A percentile compares a stretch with the other conserved stretches of the same genome.
These are phyloP conservation scores for Cryptococcus sp. DNA, from an alignment of 1,284 basidiomycete genomes.

Conservation along the genomic window DNA sequence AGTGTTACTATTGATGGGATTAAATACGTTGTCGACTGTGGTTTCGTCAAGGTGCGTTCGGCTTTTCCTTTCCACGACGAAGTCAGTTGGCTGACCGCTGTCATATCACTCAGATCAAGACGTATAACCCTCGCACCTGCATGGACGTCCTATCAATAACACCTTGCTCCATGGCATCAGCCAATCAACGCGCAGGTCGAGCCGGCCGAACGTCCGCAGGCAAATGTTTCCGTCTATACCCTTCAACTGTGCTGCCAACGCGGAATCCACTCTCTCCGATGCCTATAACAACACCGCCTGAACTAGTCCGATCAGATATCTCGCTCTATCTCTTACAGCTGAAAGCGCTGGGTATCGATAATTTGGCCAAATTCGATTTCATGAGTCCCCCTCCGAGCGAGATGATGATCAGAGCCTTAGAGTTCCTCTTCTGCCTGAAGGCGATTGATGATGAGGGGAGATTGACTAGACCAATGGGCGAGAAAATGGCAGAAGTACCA, in stretches of 20 bases:
- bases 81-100: neutral
- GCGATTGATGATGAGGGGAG: slow-evolving; percentile 58
- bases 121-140: slow-evolving; percentile 75
- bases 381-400: slow-evolving; percentile 84
- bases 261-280: slow-evolving; percentile 54
- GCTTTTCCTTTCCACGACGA: neutral
- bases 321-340: slow-evolving; percentile 86
- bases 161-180: slow-evolving; percentile 78
- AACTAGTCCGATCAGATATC: slow-evolving; percentile 86
- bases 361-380: slow-evolving; percentile 84
- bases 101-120: slow-evolving; percentile 64
- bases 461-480: slow-evolving; percentile 57
- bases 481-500: slow-evolving; percentile 60
- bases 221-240: slow-evolving; percentile 90
- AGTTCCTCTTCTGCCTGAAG: slow-evolving; percentile 58
- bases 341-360: slow-evolving; percentile 91
- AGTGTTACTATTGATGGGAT: slow-evolving; percentile 96
- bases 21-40: slow-evolving; percentile 91
- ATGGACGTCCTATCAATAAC: slow-evolving; percentile 79
- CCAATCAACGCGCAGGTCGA: slow-evolving; percentile 83
- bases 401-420: slow-evolving; percentile 78
- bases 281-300: slow-evolving; percentile 73
- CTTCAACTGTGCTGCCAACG: slow-evolving; percentile 62
- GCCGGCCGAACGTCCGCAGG: slow-evolving; percentile 88
- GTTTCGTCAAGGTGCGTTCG: slow-evolving; percentile 80